A percentile compares a stretch with the other conserved stretches of the same genome.
Evolutionary conservation across 257 asterid species (phyloP).

Genomic region (Linderniella brevidens): DNA sequence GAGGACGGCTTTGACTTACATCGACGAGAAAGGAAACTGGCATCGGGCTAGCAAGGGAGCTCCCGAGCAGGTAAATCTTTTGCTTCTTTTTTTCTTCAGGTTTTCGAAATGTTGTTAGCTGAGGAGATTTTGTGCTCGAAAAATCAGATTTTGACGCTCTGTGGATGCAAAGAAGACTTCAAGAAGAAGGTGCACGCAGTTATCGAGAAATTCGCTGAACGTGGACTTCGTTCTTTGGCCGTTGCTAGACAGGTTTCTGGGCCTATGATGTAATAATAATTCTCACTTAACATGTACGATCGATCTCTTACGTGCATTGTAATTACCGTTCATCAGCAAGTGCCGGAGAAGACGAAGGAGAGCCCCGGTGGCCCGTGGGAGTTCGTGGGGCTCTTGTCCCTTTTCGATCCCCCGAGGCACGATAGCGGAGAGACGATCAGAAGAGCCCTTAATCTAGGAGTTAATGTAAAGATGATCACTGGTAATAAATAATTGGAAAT

Average conservation of each 20-base stretch:
- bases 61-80: conserved; percentile 3
- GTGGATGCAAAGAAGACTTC: background rate
- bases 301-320: too few relatives aligned
- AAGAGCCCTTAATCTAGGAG: conserved; percentile 2
- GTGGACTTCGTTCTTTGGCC: background rate
- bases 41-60: too few relatives aligned
- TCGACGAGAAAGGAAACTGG: too few relatives aligned
- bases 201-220: conserved; percentile 3
- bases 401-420: conserved; percentile 4
- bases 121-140: background rate
- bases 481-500: too few relatives aligned
- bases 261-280: too few relatives aligned
- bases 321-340: background rate
- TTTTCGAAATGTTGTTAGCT: background rate
- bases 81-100: background rate
- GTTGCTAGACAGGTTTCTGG: conserved; percentile 4
- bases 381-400: background rate
- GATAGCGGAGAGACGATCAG: conserved; percentile 1
- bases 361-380: background rate
- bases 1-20: too few relatives aligned
- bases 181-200: background rate
- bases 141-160: conserved; percentile 1
- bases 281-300: too few relatives aligned
- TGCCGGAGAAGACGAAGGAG: conserved; percentile 2
- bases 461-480: conserved; percentile 4